phyloP scores from a whole-genome alignment of 352 stramenopile genomes.

The Globisporangium ultimum region DNA sequence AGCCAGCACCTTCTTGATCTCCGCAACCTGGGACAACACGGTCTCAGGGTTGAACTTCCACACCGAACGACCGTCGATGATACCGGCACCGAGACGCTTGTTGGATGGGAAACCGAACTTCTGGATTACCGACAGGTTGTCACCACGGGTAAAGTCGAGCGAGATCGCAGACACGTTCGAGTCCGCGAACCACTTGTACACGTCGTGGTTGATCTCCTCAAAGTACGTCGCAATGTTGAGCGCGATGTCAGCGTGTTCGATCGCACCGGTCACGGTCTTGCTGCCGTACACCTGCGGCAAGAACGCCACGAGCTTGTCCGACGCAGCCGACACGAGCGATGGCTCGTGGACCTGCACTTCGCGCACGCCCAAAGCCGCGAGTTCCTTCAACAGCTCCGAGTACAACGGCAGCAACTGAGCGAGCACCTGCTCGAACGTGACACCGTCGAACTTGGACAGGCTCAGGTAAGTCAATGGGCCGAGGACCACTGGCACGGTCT shows the following conservation, averaged over 20 bases:
- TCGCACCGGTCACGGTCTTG: conserved; percentile 46
- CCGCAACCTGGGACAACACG: conserved; percentile 39
- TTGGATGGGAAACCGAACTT: conserved; percentile 83
- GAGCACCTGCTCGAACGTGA: conserved; percentile 65
- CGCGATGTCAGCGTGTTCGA: conserved; percentile 56
- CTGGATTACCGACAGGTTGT: conserved; percentile 78
- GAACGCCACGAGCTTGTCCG: conserved; percentile 50
- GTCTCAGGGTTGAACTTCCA: conserved; percentile 86
- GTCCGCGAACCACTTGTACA: conserved; percentile 88
- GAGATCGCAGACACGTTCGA: conserved; percentile 78
- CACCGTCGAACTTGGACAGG: conserved; percentile 80
- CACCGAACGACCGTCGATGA: conserved; percentile 89
- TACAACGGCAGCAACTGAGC: conserved; percentile 79
- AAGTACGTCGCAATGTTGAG: conserved; percentile 88
- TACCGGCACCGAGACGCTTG: conserved; percentile 85
- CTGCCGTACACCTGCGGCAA: conserved; percentile 65
- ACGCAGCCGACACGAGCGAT: conserved; percentile 76
- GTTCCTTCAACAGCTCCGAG: conserved; percentile 63
- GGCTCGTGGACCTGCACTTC: conserved; percentile 93
- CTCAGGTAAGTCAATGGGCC: conserved; percentile 81
- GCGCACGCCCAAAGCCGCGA: conserved; percentile 67
- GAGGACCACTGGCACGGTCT: conserved; percentile 79
- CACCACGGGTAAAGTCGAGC: conserved; percentile 90
- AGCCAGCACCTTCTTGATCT: conserved; percentile 64
- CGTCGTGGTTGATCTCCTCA: conserved; percentile 83